Evolutionary conservation across 495 filamentous ascomycete genomes (phyloP), one percentile per base, ranked within the genome.

Genomic region (Penicillium canescens): DNA sequence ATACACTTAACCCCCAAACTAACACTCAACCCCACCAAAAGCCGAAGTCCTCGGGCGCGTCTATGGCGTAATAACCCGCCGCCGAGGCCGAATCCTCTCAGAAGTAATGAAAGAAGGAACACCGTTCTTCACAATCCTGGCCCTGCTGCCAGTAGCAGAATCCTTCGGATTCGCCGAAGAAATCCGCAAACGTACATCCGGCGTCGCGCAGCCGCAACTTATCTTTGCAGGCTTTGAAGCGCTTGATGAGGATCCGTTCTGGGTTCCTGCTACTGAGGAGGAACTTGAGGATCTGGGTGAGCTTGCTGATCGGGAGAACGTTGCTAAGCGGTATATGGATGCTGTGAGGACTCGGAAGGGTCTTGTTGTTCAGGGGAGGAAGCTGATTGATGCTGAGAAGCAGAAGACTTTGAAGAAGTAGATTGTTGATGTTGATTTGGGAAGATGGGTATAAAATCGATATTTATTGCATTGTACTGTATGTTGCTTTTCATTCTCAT

Each of bases 381-480:
- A 87, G 78, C 76, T 90, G 67, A 89, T 96, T 60, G 86, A 91
- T 82, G 94, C 92, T 20, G 91, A 96, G 84, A 98, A 98, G 84
- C 94, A 98, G 81, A 98, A 96, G 87, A 98, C 91, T 21, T 67
- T 98, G 72, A 98, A 98, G 85, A 82, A 90, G 77, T 98, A 82
- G 57, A 33, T 14, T 5, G 14, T 18, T 18, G 10, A 6, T 26
- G 10, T 55, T 2, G 31, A 31, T 24, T 38, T 40, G 33, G 18
- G n/a, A 49, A 46, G 31, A 31, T 40, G 39, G 26, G 24, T 33
- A 14, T 23, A 31, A 40, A 49, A 8, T 20, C 24, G 36, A 49
- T 47, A 31, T 50, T 50, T 36, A 31, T 33, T 38, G 39, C 38
- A 56, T 50, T 48, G 16, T 21, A 43, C 42, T 48, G 31, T 43